Percentiles rank a stretch among this genome's conserved stretches.
phyloP scores from a whole-genome alignment of 371 early-diverging fungal genomes.

The Mortierella polycephala region DNA sequence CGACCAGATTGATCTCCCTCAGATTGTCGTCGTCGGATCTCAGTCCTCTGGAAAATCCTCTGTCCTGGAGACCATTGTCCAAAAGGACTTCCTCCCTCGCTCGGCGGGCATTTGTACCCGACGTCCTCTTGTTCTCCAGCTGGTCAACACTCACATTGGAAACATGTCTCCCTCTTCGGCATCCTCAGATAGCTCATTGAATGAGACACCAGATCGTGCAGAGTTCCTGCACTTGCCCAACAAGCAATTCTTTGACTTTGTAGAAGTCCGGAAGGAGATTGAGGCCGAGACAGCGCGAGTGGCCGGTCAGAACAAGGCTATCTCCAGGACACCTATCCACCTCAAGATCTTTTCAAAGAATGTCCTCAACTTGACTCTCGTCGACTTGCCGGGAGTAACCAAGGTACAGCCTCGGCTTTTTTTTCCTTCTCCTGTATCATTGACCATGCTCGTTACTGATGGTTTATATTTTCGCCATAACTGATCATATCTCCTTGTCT shows the following conservation, averaged over 20 bases:
- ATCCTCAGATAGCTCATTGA: conserved; percentile 44
- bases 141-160: conserved; percentile 70
- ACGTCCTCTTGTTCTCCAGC: conserved; percentile 92
- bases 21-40: conserved; percentile 87
- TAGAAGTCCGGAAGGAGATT: conserved; percentile 89
- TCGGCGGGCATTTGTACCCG: conserved; percentile 95
- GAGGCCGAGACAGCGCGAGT: conserved; percentile 88
- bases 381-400: conserved; percentile 95
- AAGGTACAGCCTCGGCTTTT: conserved; percentile 63
- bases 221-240: conserved; percentile 82
- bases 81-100: conserved; percentile 91
- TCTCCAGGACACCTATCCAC: conserved; percentile 88
- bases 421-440: not conserved
- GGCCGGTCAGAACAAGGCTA: conserved; percentile 90
- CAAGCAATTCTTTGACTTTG: conserved; percentile 84
- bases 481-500: too few species aligned
- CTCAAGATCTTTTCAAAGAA: conserved; percentile 87
- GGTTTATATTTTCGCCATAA: not conserved
- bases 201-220: conserved; percentile 66
- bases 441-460: not conserved
- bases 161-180: conserved; percentile 27
- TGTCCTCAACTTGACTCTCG: conserved; percentile 91
- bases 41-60: conserved; percentile 96
- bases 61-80: conserved; percentile 91
- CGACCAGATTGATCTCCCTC: conserved; percentile 90